These are phyloP conservation scores for Hevea brasiliensis DNA, from an alignment of 345 rosid genomes.

Conservation along the genomic window DNA sequence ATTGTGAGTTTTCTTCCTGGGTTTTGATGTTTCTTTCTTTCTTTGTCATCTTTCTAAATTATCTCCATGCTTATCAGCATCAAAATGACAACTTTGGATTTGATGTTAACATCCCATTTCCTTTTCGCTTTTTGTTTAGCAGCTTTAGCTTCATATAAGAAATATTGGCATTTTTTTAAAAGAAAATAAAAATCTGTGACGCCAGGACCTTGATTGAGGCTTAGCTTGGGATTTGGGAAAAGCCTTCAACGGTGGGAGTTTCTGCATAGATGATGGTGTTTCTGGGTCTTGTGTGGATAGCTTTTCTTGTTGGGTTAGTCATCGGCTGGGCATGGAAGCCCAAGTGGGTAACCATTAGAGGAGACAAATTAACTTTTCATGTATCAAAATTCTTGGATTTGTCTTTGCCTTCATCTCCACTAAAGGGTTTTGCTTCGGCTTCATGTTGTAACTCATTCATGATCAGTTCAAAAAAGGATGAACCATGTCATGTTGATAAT, in stretches of 20 bases:
- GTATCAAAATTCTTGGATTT: constrained; percentile 42
- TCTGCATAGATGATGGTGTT: constrained; percentile 22
- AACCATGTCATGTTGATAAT: constrained; percentile 26
- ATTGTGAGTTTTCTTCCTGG: background rate
- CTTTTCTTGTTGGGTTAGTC: constrained; percentile 54
- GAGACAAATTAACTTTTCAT: constrained; percentile 25
- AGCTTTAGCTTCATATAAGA: no score
- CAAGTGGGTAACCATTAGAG: constrained; percentile 36
- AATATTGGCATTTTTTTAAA: no score
- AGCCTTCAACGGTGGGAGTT: constrained; percentile 28
- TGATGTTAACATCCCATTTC: no score
- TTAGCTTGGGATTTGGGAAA: background rate
- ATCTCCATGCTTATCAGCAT: no score
- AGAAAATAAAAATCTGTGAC: no score
- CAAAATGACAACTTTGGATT: background rate
- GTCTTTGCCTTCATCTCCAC: constrained; percentile 25
- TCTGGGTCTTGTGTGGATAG: constrained; percentile 47
- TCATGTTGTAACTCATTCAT: constrained; percentile 42
- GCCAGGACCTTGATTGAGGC: constrained; percentile 34
- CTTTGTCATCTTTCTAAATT: no score
- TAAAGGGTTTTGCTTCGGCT: constrained; percentile 44
- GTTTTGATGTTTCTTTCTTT: background rate
- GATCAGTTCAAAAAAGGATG: constrained; percentile 25
- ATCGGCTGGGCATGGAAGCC: constrained; percentile 79
- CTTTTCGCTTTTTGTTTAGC: no score